Evolutionary conservation across 2,329 filamentous ascomycete genomes (phyloP).

Genomic region (Rhytidhysteron rufulum): DNA sequence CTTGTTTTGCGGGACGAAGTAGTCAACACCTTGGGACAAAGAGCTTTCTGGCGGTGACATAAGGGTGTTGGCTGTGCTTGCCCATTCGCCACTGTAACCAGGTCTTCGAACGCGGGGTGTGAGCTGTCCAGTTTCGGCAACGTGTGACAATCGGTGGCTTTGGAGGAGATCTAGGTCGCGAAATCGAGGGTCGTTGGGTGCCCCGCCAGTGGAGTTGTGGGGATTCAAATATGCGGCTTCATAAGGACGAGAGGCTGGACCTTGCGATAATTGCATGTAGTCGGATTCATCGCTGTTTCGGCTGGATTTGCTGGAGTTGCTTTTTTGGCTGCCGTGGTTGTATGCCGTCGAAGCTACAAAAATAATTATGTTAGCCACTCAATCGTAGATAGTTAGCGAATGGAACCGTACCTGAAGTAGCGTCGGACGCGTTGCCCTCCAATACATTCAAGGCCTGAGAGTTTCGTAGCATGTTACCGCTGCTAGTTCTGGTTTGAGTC

Average conservation of each 20-base stretch:
- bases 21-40: constrained; percentile 33
- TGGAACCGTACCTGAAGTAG: constrained; percentile 24
- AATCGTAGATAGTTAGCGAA: too few species aligned
- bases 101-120: constrained; percentile 37
- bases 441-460: constrained; percentile 30
- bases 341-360: too few species aligned
- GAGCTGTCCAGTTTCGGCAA: constrained; percentile 49
- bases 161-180: constrained; percentile 39
- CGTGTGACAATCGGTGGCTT: constrained; percentile 47
- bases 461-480: constrained; percentile 28
- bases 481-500: constrained; percentile 34
- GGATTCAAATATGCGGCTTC: constrained; percentile 32
- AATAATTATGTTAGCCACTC: too few species aligned
- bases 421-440: constrained; percentile 18
- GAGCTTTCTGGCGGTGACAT: constrained; percentile 16
- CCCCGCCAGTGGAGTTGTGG: constrained; percentile 10
- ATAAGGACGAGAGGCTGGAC: constrained; percentile 27
- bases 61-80: constrained; percentile 29
- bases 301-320: constrained; percentile 25
- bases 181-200: constrained; percentile 27
- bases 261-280: constrained; percentile 18
- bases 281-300: constrained; percentile 34
- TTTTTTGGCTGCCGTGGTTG: constrained; percentile 9
- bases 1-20: constrained; percentile 33
- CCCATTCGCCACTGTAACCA: constrained; percentile 36